These are phyloP conservation scores for Bonia amplexicaulis DNA, from an alignment of 176 grass and related monocot species.

Conservation along the genomic window DNA sequence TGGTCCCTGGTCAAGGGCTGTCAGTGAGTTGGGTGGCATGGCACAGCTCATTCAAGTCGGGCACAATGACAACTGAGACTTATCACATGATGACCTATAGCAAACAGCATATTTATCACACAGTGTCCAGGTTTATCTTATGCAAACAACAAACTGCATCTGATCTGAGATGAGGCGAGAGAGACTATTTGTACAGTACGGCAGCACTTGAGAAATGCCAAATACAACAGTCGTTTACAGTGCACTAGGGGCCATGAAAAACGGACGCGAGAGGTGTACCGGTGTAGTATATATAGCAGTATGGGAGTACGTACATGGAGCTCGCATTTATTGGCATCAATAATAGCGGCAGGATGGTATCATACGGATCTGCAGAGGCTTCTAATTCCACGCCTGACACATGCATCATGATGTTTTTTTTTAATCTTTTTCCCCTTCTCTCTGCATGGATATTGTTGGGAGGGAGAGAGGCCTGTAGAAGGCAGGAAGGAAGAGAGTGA, in stretches of 20 bases:
- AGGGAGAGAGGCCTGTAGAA: neutral
- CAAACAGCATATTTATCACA: neutral
- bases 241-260: neutral
- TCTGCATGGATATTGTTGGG: conserved; percentile 15
- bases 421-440: neutral
- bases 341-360: neutral
- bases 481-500: neutral
- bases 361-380: conserved; percentile 9
- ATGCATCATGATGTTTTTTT: conserved; percentile 21
- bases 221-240: neutral
- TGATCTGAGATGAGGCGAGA: neutral
- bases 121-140: neutral
- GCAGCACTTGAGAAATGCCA: conserved; percentile 15
- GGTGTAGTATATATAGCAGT: neutral
- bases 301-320: conserved; percentile 3
- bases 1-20: neutral
- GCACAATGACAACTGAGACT: neutral
- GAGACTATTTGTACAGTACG: neutral
- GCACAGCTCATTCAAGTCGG: conserved; percentile 39
- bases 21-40: conserved; percentile 27
- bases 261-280: neutral
- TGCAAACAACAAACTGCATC: neutral
- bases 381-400: conserved; percentile 43
- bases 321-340: conserved; percentile 22
- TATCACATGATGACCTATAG: neutral